phyloP scores from a whole-genome alignment of 768 basidiomycete genomes.

The Serendipita sp. region DNA sequence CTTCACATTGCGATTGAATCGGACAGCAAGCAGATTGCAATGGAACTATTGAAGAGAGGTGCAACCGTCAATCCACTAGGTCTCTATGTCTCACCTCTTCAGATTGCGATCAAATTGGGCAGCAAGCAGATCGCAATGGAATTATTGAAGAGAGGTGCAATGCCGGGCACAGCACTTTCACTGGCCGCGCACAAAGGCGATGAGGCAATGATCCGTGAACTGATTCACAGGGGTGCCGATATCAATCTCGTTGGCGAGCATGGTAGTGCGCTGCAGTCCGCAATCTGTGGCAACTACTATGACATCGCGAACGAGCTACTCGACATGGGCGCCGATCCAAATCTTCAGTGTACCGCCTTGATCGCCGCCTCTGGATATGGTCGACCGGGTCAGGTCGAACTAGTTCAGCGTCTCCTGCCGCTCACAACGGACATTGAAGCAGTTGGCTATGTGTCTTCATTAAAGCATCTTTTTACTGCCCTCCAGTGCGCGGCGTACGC shows the following conservation, averaged over 20 bases:
- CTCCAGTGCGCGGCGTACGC: no score
- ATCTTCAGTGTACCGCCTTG: no score
- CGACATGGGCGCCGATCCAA: no score
- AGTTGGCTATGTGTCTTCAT: no score
- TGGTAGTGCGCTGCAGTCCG: neutral
- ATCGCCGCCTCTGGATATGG: no score
- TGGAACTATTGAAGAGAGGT: neutral
- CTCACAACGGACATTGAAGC: no score
- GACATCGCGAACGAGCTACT: no score
- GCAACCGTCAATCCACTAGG: neutral
- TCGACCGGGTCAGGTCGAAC: no score
- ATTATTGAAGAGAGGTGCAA: neutral
- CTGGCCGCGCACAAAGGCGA: neutral
- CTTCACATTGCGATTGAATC: neutral
- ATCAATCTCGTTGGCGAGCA: neutral
- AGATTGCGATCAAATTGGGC: neutral
- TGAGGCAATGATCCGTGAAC: neutral
- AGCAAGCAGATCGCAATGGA: neutral
- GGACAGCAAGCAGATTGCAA: neutral
- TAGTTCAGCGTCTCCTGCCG: no score
- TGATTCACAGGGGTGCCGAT: neutral
- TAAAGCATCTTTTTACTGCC: no score
- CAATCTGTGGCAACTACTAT: neutral
- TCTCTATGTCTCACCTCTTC: neutral
- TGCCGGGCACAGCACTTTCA: neutral